Conservation (phyloP, 2,329 filamentous ascomycete species). For the Madurella fahalii region DNA sequence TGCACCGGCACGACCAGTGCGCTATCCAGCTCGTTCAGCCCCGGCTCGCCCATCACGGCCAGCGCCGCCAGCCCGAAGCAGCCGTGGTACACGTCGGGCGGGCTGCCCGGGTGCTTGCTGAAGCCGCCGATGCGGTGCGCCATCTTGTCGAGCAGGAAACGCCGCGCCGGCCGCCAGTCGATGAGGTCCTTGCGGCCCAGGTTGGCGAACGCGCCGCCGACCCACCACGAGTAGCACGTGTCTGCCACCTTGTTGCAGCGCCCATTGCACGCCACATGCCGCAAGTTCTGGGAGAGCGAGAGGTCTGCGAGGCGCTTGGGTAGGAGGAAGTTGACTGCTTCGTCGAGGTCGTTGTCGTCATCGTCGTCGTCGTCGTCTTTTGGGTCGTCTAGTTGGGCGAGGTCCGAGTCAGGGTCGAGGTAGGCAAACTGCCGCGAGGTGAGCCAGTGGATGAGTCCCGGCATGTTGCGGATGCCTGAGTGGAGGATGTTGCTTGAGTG, state of each 20-base stretch:
- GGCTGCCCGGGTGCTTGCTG: conserved; percentile 63
- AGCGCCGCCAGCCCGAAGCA: conserved; percentile 83
- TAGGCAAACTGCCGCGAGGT: conserved; percentile 57
- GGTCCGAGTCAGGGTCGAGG: conserved; percentile 33
- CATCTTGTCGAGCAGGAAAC: conserved; percentile 78
- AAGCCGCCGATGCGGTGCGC: conserved; percentile 84
- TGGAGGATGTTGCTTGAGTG: conserved; percentile 32
- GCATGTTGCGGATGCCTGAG: conserved; percentile 39
- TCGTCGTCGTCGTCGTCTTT: conserved; percentile 37
- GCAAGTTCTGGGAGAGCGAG: conserved; percentile 28
- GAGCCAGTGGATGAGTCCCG: conserved; percentile 48
- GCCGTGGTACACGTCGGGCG: conserved; percentile 80
- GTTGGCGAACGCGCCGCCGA: conserved; percentile 57
- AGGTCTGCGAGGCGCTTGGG: conserved; percentile 34
- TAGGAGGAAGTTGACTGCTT: conserved; percentile 30
- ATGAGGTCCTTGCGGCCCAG: conserved; percentile 49
- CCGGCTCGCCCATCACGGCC: conserved; percentile 65
- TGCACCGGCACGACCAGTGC: conserved; percentile 69
- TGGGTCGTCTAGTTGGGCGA: background rate
- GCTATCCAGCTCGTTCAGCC: conserved; percentile 68
- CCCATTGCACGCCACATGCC: conserved; percentile 75
- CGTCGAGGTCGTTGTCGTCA: conserved; percentile 40
- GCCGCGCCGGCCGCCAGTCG: conserved; percentile 57
- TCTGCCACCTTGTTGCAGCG: conserved; percentile 87
- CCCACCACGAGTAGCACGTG: conserved; percentile 97